Conservation (phyloP, 345 rosid species). For the Eucalyptus dawsonii region DNA sequence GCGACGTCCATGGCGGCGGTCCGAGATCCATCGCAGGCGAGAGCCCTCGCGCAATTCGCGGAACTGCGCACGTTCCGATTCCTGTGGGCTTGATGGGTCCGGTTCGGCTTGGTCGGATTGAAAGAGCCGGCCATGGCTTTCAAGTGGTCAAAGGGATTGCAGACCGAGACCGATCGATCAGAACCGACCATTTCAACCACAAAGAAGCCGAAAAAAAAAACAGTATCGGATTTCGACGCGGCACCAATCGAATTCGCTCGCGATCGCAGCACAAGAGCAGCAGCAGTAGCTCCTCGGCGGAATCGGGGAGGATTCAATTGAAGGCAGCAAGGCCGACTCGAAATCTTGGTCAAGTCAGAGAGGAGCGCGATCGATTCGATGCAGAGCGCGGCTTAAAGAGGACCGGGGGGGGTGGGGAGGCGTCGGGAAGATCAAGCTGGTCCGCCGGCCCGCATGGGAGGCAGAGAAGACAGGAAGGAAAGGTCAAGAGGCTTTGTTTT, state of each 20-base stretch:
- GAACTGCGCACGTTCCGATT: neutral
- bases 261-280: neutral
- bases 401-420: too few species aligned
- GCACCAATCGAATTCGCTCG: neutral
- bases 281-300: neutral
- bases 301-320: neutral
- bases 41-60: neutral
- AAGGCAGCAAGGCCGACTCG: neutral
- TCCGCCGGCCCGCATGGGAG: neutral
- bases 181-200: slow-evolving; percentile 1
- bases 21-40: neutral
- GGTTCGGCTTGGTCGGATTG: neutral
- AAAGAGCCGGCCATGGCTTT: neutral
- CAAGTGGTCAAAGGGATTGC: neutral
- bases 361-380: neutral
- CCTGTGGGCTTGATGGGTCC: neutral
- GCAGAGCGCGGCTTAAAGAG: neutral
- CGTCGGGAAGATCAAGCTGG: neutral
- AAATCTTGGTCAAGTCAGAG: neutral
- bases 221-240: neutral
- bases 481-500: neutral
- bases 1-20: slow-evolving; percentile 3
- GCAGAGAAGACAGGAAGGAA: neutral
- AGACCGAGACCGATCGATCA: neutral
- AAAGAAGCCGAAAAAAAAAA: neutral